These are phyloP conservation scores for Lactifluus subvellereus DNA, from an alignment of 768 basidiomycete genomes.

Conservation along the genomic window DNA sequence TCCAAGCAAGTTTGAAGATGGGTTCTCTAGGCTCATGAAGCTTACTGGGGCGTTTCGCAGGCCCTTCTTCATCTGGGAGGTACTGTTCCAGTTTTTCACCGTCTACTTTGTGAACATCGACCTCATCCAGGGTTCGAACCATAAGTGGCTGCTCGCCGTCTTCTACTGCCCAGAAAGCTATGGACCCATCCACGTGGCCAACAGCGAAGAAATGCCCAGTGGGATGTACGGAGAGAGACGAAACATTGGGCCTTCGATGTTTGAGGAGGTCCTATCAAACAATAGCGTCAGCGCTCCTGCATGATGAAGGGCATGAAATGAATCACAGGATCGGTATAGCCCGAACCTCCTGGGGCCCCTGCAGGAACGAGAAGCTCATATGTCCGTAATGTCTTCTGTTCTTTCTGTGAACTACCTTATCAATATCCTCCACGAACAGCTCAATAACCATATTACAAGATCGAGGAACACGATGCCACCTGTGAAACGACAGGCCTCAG, in stretches of 20 bases:
- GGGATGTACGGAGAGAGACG: constrained; percentile 67
- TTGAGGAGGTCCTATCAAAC: constrained; percentile 53
- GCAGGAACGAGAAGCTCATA: constrained; percentile 71
- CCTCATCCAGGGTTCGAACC: constrained; percentile 61
- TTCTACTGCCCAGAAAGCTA: constrained; percentile 78
- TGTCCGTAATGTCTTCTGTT: constrained; percentile 47
- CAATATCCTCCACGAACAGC: neutral
- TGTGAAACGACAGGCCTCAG: constrained; percentile 27
- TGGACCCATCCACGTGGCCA: constrained; percentile 76
- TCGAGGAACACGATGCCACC: constrained; percentile 58
- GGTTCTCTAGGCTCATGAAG: constrained; percentile 49
- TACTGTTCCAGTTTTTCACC: constrained; percentile 41
- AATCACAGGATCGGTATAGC: constrained; percentile 51
- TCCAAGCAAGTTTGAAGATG: constrained; percentile 85
- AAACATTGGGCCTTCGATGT: constrained; percentile 65
- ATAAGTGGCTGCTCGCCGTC: constrained; percentile 72
- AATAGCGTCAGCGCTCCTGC: constrained; percentile 2
- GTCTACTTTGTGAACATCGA: constrained; percentile 52
- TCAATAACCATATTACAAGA: constrained; percentile 37
- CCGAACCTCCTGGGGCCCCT: constrained; percentile 75
- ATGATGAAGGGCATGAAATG: neutral
- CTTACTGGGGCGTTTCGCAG: constrained; percentile 22
- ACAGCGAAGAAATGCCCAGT: constrained; percentile 70
- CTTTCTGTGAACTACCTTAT: constrained; percentile 34
- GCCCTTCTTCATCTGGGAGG: constrained; percentile 27